These are phyloP conservation scores for Rutidosis leptorrhynchoides DNA, from an alignment of 129 eudicot species.

Conservation along the genomic window DNA sequence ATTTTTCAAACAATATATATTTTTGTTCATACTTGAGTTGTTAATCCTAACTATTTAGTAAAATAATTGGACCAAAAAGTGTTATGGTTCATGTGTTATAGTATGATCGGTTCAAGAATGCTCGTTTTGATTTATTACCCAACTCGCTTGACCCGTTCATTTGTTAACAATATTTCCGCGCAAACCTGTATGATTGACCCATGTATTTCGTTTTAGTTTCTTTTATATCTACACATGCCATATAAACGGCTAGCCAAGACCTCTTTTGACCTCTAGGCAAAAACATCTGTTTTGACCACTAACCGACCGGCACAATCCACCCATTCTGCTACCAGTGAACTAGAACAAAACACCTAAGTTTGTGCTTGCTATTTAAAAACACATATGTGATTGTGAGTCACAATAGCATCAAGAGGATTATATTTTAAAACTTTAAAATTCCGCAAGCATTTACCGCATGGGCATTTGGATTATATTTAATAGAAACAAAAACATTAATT, in stretches of 20 bases:
- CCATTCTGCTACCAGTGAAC: background rate
- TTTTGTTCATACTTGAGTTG: background rate
- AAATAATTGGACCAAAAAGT: background rate
- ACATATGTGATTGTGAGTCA: background rate
- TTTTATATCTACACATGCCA: background rate
- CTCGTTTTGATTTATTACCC: background rate
- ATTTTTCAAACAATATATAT: too few species aligned
- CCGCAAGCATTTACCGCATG: background rate
- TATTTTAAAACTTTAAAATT: background rate
- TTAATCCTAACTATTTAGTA: background rate
- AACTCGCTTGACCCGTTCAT: background rate
- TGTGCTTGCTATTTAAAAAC: slow-evolving; percentile 24
- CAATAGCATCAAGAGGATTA: background rate
- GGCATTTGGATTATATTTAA: background rate
- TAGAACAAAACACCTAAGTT: too few species aligned
- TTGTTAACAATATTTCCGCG: background rate
- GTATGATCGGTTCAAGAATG: too few species aligned
- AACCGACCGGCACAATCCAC: slow-evolving; percentile 1
- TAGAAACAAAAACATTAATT: background rate
- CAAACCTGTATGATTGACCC: background rate
- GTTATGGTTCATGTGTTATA: background rate
- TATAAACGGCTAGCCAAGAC: background rate
- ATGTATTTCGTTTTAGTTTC: too few species aligned
- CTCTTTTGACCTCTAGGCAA: too few species aligned
- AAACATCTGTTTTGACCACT: background rate